Conservation (phyloP, 2,329 filamentous ascomycete species). For the Cryphonectria radicalis region DNA sequence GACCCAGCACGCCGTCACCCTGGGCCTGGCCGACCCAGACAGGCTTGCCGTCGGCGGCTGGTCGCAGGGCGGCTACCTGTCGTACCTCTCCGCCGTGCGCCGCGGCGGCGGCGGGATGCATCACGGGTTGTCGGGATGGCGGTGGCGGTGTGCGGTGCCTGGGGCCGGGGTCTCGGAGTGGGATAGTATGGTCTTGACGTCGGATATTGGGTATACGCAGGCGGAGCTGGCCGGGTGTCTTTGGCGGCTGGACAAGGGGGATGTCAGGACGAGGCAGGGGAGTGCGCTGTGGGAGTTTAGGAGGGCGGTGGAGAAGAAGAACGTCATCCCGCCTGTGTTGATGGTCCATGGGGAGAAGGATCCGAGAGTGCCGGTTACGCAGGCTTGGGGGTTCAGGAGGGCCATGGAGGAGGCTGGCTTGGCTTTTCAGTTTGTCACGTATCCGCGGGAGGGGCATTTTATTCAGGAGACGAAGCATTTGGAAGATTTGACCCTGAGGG, state of each 20-base stretch:
- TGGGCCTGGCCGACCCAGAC: conserved; percentile 38
- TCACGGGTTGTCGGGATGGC: conserved; percentile 39
- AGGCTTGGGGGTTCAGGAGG: conserved; percentile 40
- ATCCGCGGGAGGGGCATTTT: conserved; percentile 40
- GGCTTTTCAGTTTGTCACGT: conserved; percentile 40
- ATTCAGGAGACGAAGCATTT: conserved; percentile 37
- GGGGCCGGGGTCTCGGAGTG: conserved; percentile 43
- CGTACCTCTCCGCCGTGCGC: conserved; percentile 42
- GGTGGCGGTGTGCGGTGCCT: conserved; percentile 41
- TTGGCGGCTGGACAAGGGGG: conserved; percentile 34
- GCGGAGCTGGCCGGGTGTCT: conserved; percentile 34
- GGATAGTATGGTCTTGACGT: conserved; percentile 42
- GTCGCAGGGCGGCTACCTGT: conserved; percentile 45
- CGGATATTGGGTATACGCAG: conserved; percentile 37
- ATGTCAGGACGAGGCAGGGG: conserved; percentile 12
- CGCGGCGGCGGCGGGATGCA: conserved; percentile 35
- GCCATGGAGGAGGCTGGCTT: conserved; percentile 36
- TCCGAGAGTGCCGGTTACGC: conserved; percentile 39
- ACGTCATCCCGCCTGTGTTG: conserved; percentile 27
- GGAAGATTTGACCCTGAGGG: conserved; percentile 35
- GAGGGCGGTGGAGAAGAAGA: conserved; percentile 10
- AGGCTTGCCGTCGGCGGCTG: conserved; percentile 43
- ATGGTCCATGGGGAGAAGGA: conserved; percentile 40
- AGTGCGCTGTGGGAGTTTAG: conserved; percentile 26
- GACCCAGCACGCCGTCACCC: conserved; percentile 39